phyloP scores from a whole-genome alignment of 768 basidiomycete species.

The Clavulina sp. region DNA sequence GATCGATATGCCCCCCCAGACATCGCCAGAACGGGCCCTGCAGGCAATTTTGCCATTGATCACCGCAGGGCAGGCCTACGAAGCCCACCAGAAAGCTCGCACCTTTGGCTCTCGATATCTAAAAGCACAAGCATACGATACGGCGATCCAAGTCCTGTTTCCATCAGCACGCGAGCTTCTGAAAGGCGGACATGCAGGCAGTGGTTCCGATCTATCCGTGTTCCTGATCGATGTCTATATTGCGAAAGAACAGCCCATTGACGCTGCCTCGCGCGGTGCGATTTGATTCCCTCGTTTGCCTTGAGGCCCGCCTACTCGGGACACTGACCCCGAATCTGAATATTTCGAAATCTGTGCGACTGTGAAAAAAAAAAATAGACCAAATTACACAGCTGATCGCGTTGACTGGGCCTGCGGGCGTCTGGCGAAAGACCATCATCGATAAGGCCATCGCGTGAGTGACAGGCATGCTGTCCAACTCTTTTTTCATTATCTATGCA shows the following conservation, averaged over 20 bases:
- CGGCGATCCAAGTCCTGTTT: constrained; percentile 86
- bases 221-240: constrained; percentile 79
- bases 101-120: constrained; percentile 82
- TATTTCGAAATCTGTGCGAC: neutral
- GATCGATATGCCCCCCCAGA: neutral
- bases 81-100: constrained; percentile 91
- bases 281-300: constrained; percentile 9
- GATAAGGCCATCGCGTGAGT: constrained; percentile 70
- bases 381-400: constrained; percentile 85
- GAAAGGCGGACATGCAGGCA: constrained; percentile 75
- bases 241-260: constrained; percentile 46
- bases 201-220: constrained; percentile 68
- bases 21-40: constrained; percentile 30
- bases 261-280: constrained; percentile 69
- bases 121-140: constrained; percentile 61
- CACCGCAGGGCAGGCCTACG: constrained; percentile 54
- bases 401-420: constrained; percentile 53
- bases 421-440: constrained; percentile 83
- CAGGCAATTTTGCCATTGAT: constrained; percentile 63
- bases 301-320: too few relatives aligned
- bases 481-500: constrained; percentile 12
- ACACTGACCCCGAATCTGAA: neutral
- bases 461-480: neutral
- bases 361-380: constrained; percentile 42
- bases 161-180: constrained; percentile 75